These are phyloP conservation scores for Didymella sp. DNA, from an alignment of 2,329 filamentous ascomycete species.

Conservation along the genomic window DNA sequence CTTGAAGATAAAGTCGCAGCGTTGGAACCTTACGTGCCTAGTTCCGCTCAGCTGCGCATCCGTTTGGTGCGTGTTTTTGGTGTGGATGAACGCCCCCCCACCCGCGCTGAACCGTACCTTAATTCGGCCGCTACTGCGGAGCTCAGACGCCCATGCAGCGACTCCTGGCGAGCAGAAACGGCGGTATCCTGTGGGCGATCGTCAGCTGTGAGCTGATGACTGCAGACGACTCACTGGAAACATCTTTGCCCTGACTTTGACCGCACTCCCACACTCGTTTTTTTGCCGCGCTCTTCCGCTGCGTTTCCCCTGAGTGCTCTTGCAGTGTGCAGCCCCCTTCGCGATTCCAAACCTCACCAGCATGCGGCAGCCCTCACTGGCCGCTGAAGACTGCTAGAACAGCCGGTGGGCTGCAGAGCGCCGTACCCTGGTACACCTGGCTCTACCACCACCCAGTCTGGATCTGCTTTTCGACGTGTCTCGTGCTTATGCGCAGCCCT, in stretches of 20 bases:
- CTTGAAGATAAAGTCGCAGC: constrained; percentile 1
- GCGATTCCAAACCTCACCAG: constrained; percentile 22
- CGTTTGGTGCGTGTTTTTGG: constrained; percentile 14
- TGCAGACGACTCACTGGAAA: constrained; percentile 25
- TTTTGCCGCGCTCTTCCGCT: constrained; percentile 19
- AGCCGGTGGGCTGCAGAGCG: constrained; percentile 18
- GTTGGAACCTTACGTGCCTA: constrained; percentile 4
- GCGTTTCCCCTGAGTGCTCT: constrained; percentile 1
- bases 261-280: constrained; percentile 1
- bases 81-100: constrained; percentile 27
- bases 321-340: constrained; percentile 13
- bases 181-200: constrained; percentile 26
- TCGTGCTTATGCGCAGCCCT: constrained; percentile 40
- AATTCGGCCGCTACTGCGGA: constrained; percentile 16
- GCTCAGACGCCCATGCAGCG: constrained; percentile 20
- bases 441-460: not conserved
- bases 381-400: constrained; percentile 27
- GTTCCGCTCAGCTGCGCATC: constrained; percentile 2
- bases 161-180: constrained; percentile 33
- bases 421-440: constrained; percentile 5
- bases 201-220: constrained; percentile 31
- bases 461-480: constrained; percentile 2
- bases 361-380: constrained; percentile 29
- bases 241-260: constrained; percentile 1
- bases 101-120: constrained; percentile 26